Evolutionary conservation across 2,329 filamentous ascomycete species (phyloP).

Genomic region (Zarea fungicola): DNA sequence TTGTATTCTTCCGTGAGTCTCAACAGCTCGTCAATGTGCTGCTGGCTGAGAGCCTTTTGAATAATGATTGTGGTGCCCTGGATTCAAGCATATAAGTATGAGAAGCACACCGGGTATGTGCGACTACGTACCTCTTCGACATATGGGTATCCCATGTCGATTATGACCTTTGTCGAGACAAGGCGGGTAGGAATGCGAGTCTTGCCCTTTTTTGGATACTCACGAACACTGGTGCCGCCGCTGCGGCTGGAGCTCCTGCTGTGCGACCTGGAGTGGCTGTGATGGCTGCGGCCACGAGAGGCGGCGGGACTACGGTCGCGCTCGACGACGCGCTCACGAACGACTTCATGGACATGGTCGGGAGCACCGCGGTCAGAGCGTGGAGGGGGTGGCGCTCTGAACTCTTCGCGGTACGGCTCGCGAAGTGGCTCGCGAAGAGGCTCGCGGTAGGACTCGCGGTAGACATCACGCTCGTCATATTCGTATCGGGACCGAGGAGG

Average conservation of each 20-base stretch:
- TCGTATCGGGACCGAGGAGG: conserved; percentile 21
- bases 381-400: conserved; percentile 64
- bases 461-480: conserved; percentile 53
- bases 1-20: conserved; percentile 74
- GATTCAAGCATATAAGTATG: conserved; percentile 25
- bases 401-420: conserved; percentile 34
- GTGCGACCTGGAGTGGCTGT: conserved; percentile 27
- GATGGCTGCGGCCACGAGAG: conserved; percentile 34
- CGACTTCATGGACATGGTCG: conserved; percentile 57
- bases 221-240: conserved; percentile 47
- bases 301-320: conserved; percentile 35
- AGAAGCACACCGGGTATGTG: not conserved
- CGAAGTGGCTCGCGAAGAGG: conserved; percentile 35
- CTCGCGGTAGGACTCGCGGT: conserved; percentile 44
- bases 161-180: conserved; percentile 73
- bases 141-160: conserved; percentile 81
- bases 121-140: conserved; percentile 66
- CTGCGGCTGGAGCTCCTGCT: conserved; percentile 42
- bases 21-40: conserved; percentile 88
- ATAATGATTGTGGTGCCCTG: conserved; percentile 79
- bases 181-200: conserved; percentile 79
- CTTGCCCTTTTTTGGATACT: conserved; percentile 79
- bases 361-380: conserved; percentile 56
- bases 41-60: conserved; percentile 76
- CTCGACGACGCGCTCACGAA: conserved; percentile 40